Percentiles rank a stretch among this genome's conserved stretches.
phyloP scores from a whole-genome alignment of 257 asterid species.

The Apocynum venetum region DNA sequence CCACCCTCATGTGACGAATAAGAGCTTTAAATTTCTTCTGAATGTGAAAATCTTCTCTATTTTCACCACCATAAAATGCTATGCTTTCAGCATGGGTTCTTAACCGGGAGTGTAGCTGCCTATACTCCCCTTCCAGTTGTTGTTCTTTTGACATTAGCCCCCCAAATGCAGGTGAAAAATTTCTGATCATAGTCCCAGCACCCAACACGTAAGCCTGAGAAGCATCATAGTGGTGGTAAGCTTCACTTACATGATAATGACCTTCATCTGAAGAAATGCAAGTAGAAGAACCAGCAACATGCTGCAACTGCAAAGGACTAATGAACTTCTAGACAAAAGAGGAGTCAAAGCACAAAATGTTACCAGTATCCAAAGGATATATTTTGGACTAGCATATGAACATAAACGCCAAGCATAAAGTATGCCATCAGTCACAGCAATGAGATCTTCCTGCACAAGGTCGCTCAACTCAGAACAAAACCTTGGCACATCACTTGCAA shows the following conservation, averaged over 20 bases:
- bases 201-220: slow-evolving; percentile 93
- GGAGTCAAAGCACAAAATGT: slow-evolving; percentile 13
- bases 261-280: slow-evolving; percentile 11
- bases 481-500: slow-evolving; percentile 96
- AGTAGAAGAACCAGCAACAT: neutral
- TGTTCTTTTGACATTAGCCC: slow-evolving; percentile 89
- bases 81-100: slow-evolving; percentile 99
- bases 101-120: slow-evolving; percentile 94
- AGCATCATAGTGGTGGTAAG: slow-evolving; percentile 24
- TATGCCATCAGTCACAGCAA: slow-evolving; percentile 87
- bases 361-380: slow-evolving; percentile 94
- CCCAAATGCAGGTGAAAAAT: slow-evolving; percentile 93
- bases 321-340: slow-evolving; percentile 4
- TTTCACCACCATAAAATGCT: slow-evolving; percentile 96
- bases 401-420: slow-evolving; percentile 98
- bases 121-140: slow-evolving; percentile 96
- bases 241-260: slow-evolving; percentile 15
- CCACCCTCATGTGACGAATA: slow-evolving; percentile 77
- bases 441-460: slow-evolving; percentile 92
- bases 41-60: slow-evolving; percentile 87
- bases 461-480: slow-evolving; percentile 98
- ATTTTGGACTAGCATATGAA: slow-evolving; percentile 98
- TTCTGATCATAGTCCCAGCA: slow-evolving; percentile 83
- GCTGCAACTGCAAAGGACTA: neutral
- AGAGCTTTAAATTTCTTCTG: slow-evolving; percentile 77